Evolutionary conservation across 805 yeast genomes (phyloP).

Genomic region (Ogataea philodendri): DNA sequence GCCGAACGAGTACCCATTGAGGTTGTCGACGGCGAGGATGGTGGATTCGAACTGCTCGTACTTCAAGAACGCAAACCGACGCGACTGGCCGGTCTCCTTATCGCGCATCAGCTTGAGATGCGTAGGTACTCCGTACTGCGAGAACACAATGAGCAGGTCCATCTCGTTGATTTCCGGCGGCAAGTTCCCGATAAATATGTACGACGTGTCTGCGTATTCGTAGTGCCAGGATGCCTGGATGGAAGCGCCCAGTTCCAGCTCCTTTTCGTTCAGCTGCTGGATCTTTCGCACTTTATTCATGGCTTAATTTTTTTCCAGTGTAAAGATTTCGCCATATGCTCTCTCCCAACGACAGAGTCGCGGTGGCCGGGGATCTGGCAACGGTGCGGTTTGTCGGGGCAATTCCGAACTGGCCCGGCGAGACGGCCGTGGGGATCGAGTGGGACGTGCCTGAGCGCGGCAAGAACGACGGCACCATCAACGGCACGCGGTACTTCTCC

Average conservation of each 20-base stretch:
- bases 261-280: conserved; percentile 60
- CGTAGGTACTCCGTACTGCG: conserved; percentile 87
- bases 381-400: conserved; percentile 63
- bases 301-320: conserved; percentile 1
- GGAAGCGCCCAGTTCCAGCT: conserved; percentile 58
- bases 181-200: conserved; percentile 72
- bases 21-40: conserved; percentile 82
- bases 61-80: conserved; percentile 78
- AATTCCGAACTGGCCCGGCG: conserved; percentile 60
- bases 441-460: conserved; percentile 79
- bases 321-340: conserved; percentile 7
- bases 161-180: conserved; percentile 65
- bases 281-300: conserved; percentile 35
- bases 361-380: conserved; percentile 48
- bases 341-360: conserved; percentile 14
- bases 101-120: conserved; percentile 71
- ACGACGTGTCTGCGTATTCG: conserved; percentile 75
- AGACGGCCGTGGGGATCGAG: conserved; percentile 69
- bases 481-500: conserved; percentile 56
- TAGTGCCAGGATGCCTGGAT: conserved; percentile 83
- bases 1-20: conserved; percentile 55
- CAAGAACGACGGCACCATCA: conserved; percentile 62
- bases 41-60: conserved; percentile 81
- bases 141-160: conserved; percentile 74
- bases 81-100: conserved; percentile 57